Percentiles rank a stretch among this genome's conserved stretches.
These are phyloP conservation scores for Cinchona pubescens DNA, from an alignment of 257 asterid genomes.

Conservation along the genomic window DNA sequence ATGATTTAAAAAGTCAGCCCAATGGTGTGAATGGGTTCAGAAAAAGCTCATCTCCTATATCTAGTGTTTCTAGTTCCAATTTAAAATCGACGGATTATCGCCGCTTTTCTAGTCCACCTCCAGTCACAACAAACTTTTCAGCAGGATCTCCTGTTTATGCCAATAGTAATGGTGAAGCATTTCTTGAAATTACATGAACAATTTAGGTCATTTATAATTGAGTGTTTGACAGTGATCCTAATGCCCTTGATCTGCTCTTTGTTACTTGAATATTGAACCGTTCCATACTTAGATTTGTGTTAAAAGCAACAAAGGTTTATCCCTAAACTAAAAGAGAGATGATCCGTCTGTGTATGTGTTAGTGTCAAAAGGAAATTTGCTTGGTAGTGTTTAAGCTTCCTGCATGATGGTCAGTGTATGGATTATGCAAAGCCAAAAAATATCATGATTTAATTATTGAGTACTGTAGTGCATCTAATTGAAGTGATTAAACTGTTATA, in stretches of 20 bases:
- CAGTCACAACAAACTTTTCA: conserved; percentile 17
- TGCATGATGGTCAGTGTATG: neutral
- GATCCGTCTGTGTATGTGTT: neutral
- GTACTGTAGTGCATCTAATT: neutral
- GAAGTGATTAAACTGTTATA: neutral
- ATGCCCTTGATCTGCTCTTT: neutral
- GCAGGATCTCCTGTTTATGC: conserved; percentile 17
- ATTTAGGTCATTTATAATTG: neutral
- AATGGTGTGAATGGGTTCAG: conserved; percentile 20
- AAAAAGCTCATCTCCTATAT: conserved; percentile 25
- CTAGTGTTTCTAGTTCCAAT: conserved; percentile 12
- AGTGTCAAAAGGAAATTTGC: neutral
- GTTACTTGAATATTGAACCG: neutral
- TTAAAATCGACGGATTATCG: conserved; percentile 17
- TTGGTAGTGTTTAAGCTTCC: neutral
- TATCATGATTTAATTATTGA: too few relatives aligned
- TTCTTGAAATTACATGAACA: neutral
- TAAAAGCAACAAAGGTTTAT: neutral
- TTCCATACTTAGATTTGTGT: neutral
- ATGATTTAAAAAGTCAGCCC: conserved; percentile 16
- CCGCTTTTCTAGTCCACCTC: conserved; percentile 28
- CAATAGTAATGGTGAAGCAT: conserved; percentile 19
- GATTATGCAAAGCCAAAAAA: neutral
- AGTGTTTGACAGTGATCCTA: neutral
- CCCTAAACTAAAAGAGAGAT: neutral